Evolutionary conservation across 495 filamentous ascomycete species (phyloP).

Genomic region (Tuber magnatum): DNA sequence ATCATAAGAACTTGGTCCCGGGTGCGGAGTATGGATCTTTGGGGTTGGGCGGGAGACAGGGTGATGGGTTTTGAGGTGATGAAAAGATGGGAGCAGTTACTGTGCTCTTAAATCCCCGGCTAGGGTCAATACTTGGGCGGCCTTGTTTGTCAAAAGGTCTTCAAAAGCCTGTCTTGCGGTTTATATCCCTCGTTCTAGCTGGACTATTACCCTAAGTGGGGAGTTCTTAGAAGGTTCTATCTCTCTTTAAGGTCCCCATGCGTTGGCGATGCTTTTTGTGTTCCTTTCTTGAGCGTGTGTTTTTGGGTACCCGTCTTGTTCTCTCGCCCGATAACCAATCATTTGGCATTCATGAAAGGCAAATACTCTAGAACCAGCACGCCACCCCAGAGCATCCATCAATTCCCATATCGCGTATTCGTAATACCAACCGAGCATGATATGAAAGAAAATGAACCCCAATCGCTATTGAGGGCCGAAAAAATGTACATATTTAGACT

Average conservation of each 20-base stretch:
- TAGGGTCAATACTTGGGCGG: background rate
- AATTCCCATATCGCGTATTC: background rate
- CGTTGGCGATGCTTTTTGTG: background rate
- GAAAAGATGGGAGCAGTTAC: background rate
- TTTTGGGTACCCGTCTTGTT: background rate
- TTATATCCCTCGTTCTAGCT: background rate
- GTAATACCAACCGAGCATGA: background rate
- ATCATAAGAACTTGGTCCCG: conserved; percentile 53
- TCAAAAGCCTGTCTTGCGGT: background rate
- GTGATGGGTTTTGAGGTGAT: conserved; percentile 22
- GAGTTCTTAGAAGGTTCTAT: background rate
- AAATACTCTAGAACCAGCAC: background rate
- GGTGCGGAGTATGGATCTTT: conserved; percentile 33
- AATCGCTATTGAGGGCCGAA: background rate
- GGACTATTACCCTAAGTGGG: background rate
- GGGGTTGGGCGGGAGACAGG: conserved; percentile 30
- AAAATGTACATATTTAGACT: conserved; percentile 1
- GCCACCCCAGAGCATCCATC: background rate
- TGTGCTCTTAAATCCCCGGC: background rate
- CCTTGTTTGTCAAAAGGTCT: background rate
- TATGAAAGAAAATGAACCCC: background rate
- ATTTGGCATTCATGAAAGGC: background rate
- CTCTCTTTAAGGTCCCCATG: background rate
- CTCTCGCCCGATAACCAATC: background rate
- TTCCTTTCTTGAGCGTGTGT: background rate